Evolutionary conservation across 495 filamentous ascomycete species (phyloP), one percentile per base, ranked within the genome.

Genomic region (Tuber microsphaerosporum): DNA sequence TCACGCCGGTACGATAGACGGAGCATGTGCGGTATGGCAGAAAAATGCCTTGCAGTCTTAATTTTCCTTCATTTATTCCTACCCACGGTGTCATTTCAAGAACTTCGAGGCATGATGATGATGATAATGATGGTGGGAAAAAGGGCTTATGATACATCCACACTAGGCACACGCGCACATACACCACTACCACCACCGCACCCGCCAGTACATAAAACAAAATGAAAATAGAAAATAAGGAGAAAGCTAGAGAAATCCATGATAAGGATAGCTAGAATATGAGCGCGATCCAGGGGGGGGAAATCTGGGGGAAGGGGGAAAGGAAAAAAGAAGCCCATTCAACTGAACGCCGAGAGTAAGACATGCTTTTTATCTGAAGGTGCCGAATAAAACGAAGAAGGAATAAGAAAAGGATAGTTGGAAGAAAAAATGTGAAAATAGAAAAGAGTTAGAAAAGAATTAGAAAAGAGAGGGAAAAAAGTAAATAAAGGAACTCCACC

Each of bases 131-230:
- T 56, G 48, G 22, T n/a, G 7, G 48, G 45, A 48, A 56, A 56
- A 56, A n/a, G n/a, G 48, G 22, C n/a, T 56, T 56, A 56, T 56
- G 48, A 56, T 56, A 56, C 48, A 56, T n/a, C n/a, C 48, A 56
- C 22, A 56, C 22, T 9, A 56, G 7, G 6, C 46, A n/a, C 7
- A n/a, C 48, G 22, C 48, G 20, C 48, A n/a, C 48, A 56, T 56
- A n/a, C 48, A 46, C 45, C 45, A 46, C 14, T 1, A 22, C 48
- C 48, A n/a, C 22, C 48, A 46, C 45, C 19, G 6, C 22, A n/a
- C 20, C 48, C 31, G n/a, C 51, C 56, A 34, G 56, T 65, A 65
- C 56, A 65, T 65, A 31, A 65, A 5, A 65, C 26, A 34, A 34
- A 31, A 61, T 26, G 5, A 26, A 16, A 65, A 19, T 12, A 43